These are phyloP conservation scores for Sanghuangporus sanghuang DNA, from an alignment of 1,284 basidiomycete genomes.

Conservation along the genomic window DNA sequence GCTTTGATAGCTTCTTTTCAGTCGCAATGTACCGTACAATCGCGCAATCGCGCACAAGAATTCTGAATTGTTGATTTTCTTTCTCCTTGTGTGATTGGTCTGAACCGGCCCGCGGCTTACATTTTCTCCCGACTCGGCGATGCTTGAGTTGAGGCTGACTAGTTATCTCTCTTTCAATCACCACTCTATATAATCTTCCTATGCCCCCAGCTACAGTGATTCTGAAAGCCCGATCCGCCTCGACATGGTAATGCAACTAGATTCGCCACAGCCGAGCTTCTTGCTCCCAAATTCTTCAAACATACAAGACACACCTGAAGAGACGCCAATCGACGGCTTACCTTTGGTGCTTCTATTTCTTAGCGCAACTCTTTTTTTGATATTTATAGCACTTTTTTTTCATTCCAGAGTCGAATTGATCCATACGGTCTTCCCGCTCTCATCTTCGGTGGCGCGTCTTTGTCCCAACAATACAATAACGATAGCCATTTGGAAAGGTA, in stretches of 20 bases:
- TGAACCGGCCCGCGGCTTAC: background rate
- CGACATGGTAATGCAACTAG: conserved; percentile 38
- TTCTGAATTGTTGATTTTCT: conserved; percentile 1
- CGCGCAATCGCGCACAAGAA: conserved; percentile 14
- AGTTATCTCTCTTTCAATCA: conserved; percentile 2
- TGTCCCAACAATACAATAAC: conserved; percentile 70
- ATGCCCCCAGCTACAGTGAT: background rate
- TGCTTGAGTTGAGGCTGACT: background rate
- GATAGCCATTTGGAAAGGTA: conserved; percentile 30
- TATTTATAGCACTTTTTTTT: background rate
- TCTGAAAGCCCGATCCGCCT: conserved; percentile 5
- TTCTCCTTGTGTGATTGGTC: background rate
- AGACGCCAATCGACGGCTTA: conserved; percentile 42
- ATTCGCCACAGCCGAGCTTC: conserved; percentile 37
- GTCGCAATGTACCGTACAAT: conserved; percentile 13
- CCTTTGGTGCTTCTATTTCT: conserved; percentile 27
- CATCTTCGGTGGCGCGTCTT: conserved; percentile 65
- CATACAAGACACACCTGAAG: conserved; percentile 45
- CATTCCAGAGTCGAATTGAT: conserved; percentile 26
- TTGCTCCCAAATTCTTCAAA: conserved; percentile 33
- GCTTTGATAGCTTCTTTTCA: conserved; percentile 27
- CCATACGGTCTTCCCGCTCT: conserved; percentile 42
- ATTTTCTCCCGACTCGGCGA: background rate
- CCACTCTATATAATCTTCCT: background rate
- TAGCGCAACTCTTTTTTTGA: background rate